These are phyloP conservation scores for Rhodotorula toruloides DNA, from an alignment of 768 basidiomycete genomes.

Conservation along the genomic window DNA sequence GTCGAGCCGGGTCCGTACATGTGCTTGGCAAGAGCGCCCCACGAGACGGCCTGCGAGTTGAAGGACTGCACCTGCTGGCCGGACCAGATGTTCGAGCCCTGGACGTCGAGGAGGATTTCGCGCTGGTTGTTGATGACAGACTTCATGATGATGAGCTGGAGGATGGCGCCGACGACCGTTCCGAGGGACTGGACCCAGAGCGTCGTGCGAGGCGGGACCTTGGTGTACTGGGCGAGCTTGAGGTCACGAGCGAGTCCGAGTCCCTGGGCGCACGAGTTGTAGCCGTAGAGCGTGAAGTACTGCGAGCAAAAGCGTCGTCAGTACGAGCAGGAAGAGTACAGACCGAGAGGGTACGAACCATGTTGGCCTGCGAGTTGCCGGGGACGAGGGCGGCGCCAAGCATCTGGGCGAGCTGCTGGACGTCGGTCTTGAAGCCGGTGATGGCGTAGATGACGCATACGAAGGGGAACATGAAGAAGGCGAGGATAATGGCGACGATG, in stretches of 20 bases:
- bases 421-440: constrained; percentile 51
- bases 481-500: constrained; percentile 53
- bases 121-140: constrained; percentile 56
- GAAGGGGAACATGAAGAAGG: constrained; percentile 53
- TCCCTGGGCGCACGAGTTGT: constrained; percentile 52
- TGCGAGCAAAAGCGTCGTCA: background rate
- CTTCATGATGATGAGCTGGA: constrained; percentile 57
- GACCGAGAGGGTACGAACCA: constrained; percentile 48
- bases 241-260: constrained; percentile 57
- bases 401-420: constrained; percentile 53
- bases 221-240: constrained; percentile 55
- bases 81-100: constrained; percentile 62
- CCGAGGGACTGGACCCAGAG: constrained; percentile 60
- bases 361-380: constrained; percentile 62
- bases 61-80: constrained; percentile 54
- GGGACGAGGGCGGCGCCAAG: constrained; percentile 54
- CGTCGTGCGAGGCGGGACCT: constrained; percentile 62
- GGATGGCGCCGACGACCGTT: constrained; percentile 53
- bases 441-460: constrained; percentile 47
- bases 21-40: constrained; percentile 54
- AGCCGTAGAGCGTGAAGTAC: constrained; percentile 49
- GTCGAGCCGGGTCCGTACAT: constrained; percentile 47
- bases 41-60: constrained; percentile 57
- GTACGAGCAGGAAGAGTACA: constrained; percentile 16
- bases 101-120: constrained; percentile 54